phyloP scores from a whole-genome alignment of 306 rosid genomes.

The Dryas octopetala region DNA sequence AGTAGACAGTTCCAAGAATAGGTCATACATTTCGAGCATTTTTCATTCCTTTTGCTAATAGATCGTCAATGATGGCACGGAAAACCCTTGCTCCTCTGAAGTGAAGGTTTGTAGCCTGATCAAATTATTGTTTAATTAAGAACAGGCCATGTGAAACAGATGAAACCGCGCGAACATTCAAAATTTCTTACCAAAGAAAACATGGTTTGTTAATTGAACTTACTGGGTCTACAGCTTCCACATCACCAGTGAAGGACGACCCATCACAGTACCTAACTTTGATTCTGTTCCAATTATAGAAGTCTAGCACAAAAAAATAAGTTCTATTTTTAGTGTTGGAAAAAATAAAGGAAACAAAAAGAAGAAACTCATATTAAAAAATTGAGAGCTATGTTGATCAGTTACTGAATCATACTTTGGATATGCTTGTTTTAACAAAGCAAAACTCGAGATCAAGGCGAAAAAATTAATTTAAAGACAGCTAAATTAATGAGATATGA shows the following conservation, averaged over 20 bases:
- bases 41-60: constrained; percentile 84
- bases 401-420: background rate
- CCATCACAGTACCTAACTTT: constrained; percentile 95
- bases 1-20: background rate
- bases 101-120: constrained; percentile 71
- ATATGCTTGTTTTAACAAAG: background rate
- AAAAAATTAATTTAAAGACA: background rate
- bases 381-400: too few relatives aligned
- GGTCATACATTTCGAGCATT: constrained; percentile 67
- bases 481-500: background rate
- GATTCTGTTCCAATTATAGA: constrained; percentile 85
- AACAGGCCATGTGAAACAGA: too few relatives aligned
- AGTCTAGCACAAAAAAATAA: constrained; percentile 49
- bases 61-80: constrained; percentile 61
- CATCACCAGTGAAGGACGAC: constrained; percentile 91
- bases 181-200: background rate
- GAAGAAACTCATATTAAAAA: too few relatives aligned
- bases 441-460: background rate
- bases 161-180: background rate
- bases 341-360: too few relatives aligned
- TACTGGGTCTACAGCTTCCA: constrained; percentile 73
- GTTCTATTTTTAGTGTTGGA: background rate
- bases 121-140: constrained; percentile 9
- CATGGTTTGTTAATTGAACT: constrained; percentile 30
- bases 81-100: constrained; percentile 92